Base-by-base conservation (phyloP, 2,329 filamentous ascomycete species). In the Aspergillus awamori region DNA sequence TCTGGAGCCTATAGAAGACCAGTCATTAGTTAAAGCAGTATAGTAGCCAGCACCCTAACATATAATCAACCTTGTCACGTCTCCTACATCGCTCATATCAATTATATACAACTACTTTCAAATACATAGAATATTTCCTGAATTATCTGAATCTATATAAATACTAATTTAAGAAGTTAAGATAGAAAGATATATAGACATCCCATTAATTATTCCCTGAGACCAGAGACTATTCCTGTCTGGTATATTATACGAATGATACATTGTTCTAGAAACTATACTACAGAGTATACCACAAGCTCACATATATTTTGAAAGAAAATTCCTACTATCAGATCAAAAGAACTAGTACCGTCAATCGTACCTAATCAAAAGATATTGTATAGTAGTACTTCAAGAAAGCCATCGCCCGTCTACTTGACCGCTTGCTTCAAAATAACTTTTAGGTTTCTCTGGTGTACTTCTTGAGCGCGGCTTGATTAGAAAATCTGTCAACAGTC, bases 351-450 rank as follows among this genome's bases (percentile, higher is more conserved):
- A 26, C 43, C 43, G 43, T 10, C 20, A 47, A 22, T 47, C 43
- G 43, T 47, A 10, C 22, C 20, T 26, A 26, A 56, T 57, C 55
- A 51, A 1, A 62, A 65, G 30, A 65, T 65, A 36, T 33, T 39
- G 26, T 45, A 58, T 26, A 63, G 57, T 54, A 63, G 39, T 57
- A 51, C 63, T 24, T 60, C 61, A 26, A 65, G 63, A 51, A 63
- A 65, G 20, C 63, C 63, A 48, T 65, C 20, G 2, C 20, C 63
- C 38, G 59, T 43, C 20, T 20, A 20, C 43, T 65, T 65, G 20
- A 57, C 63, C 15, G 58, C 58, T 24, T 60, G 57, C 43, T 63
- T 65, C 57, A 54, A 33, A 63, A 65, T 60, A 65, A 63, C 51
- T 59, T 65, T 45, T 57, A 17, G 41, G 63, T 65, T 6, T 41